These are phyloP conservation scores for Pseudovirgaria hyperparasitica DNA, from an alignment of 2,329 filamentous ascomycete genomes.

Conservation along the genomic window DNA sequence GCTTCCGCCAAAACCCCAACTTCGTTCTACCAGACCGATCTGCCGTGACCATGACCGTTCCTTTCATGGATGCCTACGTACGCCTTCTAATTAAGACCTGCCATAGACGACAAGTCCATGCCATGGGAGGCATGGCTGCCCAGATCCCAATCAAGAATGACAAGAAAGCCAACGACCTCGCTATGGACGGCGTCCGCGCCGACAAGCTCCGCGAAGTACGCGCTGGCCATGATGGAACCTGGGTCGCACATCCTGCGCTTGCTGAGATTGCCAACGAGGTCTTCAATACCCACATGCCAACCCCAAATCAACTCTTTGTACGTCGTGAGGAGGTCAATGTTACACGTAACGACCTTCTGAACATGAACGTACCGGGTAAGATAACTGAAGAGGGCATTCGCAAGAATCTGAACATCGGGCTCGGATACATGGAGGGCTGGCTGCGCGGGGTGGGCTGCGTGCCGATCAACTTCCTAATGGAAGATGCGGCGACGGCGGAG, in stretches of 20 bases:
- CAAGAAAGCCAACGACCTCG: slow-evolving; percentile 76
- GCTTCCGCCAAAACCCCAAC: slow-evolving; percentile 87
- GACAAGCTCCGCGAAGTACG: slow-evolving; percentile 95
- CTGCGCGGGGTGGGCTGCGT: slow-evolving; percentile 88
- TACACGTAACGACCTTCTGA: slow-evolving; percentile 78
- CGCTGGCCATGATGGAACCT: slow-evolving; percentile 91
- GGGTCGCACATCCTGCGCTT: slow-evolving; percentile 93
- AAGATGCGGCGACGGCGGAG: slow-evolving; percentile 94
- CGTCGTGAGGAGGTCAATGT: slow-evolving; percentile 83
- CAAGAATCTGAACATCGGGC: slow-evolving; percentile 94
- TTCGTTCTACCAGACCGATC: slow-evolving; percentile 90
- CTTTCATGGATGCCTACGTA: slow-evolving; percentile 97
- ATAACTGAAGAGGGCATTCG: slow-evolving; percentile 91
- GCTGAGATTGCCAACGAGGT: slow-evolving; percentile 78
- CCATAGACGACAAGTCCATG: slow-evolving; percentile 92
- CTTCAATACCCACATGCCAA: slow-evolving; percentile 98
- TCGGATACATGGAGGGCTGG: slow-evolving; percentile 99
- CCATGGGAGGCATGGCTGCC: slow-evolving; percentile 97
- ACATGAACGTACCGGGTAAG: slow-evolving; percentile 92
- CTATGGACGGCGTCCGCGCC: slow-evolving; percentile 83
- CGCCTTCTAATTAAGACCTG: slow-evolving; percentile 97
- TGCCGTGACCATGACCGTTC: slow-evolving; percentile 90
- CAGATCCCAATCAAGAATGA: slow-evolving; percentile 99
- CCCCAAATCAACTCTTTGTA: slow-evolving; percentile 88
- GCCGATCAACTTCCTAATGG: slow-evolving; percentile 96